phyloP scores from a whole-genome alignment of 352 stramenopile species.

The Achlya hypogyna region DNA sequence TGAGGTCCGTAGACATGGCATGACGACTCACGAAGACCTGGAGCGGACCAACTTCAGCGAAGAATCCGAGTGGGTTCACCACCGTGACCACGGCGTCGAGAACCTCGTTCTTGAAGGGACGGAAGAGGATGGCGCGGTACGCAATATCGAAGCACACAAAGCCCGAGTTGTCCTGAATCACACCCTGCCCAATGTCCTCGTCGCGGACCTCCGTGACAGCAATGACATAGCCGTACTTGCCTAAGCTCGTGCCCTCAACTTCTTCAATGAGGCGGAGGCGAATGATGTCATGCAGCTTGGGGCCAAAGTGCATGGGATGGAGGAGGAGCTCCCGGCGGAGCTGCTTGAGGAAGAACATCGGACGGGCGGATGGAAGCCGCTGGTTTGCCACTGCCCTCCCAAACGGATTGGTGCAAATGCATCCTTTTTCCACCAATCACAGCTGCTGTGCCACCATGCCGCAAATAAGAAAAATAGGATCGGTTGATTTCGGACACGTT shows the following conservation, averaged over 20 bases:
- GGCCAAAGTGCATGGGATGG: constrained; percentile 93
- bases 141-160: constrained; percentile 95
- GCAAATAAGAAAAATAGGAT: too few relatives aligned
- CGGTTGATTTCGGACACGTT: too few relatives aligned
- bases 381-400: neutral
- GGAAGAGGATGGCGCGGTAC: constrained; percentile 94
- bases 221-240: constrained; percentile 96
- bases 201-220: constrained; percentile 94
- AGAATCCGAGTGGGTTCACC: constrained; percentile 95
- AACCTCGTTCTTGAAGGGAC: constrained; percentile 97
- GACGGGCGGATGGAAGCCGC: neutral
- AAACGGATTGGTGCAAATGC: neutral
- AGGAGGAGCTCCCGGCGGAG: constrained; percentile 89
- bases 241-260: constrained; percentile 93
- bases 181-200: constrained; percentile 93
- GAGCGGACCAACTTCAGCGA: constrained; percentile 92
- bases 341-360: constrained; percentile 86
- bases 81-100: constrained; percentile 95
- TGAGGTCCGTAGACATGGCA: constrained; percentile 91
- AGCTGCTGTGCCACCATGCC: neutral
- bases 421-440: constrained; percentile 1
- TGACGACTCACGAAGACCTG: constrained; percentile 96
- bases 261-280: constrained; percentile 92
- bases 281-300: constrained; percentile 94
- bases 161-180: constrained; percentile 97